Evolutionary conservation across 371 early-diverging fungal genomes (phyloP).

Genomic region (Lichtheimia corymbifera): DNA sequence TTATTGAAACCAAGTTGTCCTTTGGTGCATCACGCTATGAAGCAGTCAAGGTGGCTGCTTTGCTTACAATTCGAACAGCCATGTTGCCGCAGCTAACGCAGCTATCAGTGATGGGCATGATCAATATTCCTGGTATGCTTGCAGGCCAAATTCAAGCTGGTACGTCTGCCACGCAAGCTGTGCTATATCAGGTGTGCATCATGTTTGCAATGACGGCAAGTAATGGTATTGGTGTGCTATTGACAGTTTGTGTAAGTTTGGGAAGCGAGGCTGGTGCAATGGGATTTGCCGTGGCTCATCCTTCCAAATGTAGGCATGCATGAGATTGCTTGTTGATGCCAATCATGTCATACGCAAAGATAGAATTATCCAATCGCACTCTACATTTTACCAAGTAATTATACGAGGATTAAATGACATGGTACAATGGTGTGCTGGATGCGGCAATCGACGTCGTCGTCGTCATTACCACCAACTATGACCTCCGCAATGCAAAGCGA

Average conservation of each 20-base stretch:
- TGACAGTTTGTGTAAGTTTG: constrained; percentile 59
- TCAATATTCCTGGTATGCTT: constrained; percentile 88
- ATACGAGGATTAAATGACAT: background rate
- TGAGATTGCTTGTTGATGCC: constrained; percentile 62
- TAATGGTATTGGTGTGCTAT: constrained; percentile 64
- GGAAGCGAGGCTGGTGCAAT: background rate
- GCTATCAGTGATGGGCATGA: constrained; percentile 85
- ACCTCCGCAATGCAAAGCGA: background rate
- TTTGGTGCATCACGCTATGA: constrained; percentile 90
- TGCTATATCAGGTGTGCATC: constrained; percentile 79
- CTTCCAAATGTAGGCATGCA: constrained; percentile 39
- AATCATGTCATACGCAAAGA: constrained; percentile 32
- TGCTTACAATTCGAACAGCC: constrained; percentile 74
- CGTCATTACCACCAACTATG: background rate
- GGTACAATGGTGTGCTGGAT: background rate
- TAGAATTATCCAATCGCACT: constrained; percentile 9
- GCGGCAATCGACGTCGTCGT: background rate
- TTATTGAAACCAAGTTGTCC: constrained; percentile 55
- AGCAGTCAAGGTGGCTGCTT: constrained; percentile 70
- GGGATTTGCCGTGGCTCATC: background rate
- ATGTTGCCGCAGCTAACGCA: constrained; percentile 83
- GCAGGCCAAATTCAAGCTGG: constrained; percentile 90
- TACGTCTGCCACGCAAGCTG: constrained; percentile 77
- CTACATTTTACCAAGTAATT: background rate
- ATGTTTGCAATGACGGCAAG: constrained; percentile 82